Conservation (phyloP, 306 rosid species). For the Mimosa bimucronata region DNA sequence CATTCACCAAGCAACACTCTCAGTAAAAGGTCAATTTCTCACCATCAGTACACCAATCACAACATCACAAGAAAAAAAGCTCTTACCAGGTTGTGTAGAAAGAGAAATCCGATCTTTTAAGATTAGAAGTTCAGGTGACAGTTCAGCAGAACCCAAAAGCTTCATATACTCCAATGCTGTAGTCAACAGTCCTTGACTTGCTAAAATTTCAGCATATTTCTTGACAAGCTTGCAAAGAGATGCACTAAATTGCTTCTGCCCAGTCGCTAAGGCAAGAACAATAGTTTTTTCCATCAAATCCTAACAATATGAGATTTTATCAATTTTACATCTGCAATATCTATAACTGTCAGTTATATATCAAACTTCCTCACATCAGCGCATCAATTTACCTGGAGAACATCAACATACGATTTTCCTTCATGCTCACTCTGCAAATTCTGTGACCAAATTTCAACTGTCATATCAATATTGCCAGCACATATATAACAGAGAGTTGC, state of each 20-base stretch:
- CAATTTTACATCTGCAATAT: slow-evolving; percentile 40
- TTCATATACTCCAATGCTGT: slow-evolving; percentile 94
- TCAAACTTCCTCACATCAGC: slow-evolving; percentile 16
- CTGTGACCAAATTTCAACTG: slow-evolving; percentile 98
- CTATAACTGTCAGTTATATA: slow-evolving; percentile 5
- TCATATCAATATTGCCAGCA: slow-evolving; percentile 95
- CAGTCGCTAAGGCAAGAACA: slow-evolving; percentile 96
- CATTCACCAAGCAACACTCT: slow-evolving; percentile 22
- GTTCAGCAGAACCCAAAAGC: slow-evolving; percentile 89
- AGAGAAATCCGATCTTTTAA: slow-evolving; percentile 79
- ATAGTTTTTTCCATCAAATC: slow-evolving; percentile 99
- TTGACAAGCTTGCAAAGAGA: slow-evolving; percentile 97
- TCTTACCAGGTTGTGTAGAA: slow-evolving; percentile 77
- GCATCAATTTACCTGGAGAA: slow-evolving; percentile 78
- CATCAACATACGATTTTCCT: slow-evolving; percentile 87
- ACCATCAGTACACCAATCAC: slow-evolving; percentile 14
- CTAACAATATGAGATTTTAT: slow-evolving; percentile 47
- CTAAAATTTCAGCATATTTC: slow-evolving; percentile 96
- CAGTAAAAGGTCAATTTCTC: slow-evolving; percentile 35
- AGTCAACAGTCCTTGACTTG: slow-evolving; percentile 87
- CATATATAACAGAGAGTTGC: slow-evolving; percentile 98
- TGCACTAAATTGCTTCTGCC: slow-evolving; percentile 93
- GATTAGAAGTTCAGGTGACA: slow-evolving; percentile 83
- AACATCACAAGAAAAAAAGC: not conserved
- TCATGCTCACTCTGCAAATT: slow-evolving; percentile 66